Conservation (phyloP, 495 filamentous ascomycete species). For the Penicillium parvum region DNA sequence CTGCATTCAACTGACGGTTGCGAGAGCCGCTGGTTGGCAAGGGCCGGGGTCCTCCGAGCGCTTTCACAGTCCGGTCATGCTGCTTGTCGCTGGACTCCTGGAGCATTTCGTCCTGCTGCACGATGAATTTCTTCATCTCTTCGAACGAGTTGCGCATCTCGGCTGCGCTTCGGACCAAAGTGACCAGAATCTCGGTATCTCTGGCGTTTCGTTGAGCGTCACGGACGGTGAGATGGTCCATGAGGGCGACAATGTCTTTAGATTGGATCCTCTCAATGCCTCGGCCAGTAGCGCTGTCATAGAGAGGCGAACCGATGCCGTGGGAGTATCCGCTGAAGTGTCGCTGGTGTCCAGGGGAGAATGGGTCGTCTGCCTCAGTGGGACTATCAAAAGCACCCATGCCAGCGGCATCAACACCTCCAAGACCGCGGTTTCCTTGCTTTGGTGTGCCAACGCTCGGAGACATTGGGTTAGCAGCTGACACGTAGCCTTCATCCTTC, state of each 20-base stretch:
- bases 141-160: slow-evolving; percentile 98
- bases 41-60: slow-evolving; percentile 83
- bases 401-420: slow-evolving; percentile 51
- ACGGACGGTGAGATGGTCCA: slow-evolving; percentile 97
- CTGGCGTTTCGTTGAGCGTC: slow-evolving; percentile 95
- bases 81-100: slow-evolving; percentile 79
- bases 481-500: slow-evolving; percentile 89
- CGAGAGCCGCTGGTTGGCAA: slow-evolving; percentile 53
- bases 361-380: slow-evolving; percentile 57
- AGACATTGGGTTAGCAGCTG: slow-evolving; percentile 67
- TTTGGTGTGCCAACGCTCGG: slow-evolving; percentile 57
- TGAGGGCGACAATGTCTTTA: slow-evolving; percentile 93
- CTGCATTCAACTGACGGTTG: slow-evolving; percentile 48
- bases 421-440: slow-evolving; percentile 54
- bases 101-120: slow-evolving; percentile 77
- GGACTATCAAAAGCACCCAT: slow-evolving; percentile 56
- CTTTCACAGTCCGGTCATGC: slow-evolving; percentile 77
- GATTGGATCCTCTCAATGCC: slow-evolving; percentile 93
- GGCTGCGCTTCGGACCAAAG: slow-evolving; percentile 86
- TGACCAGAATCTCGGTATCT: slow-evolving; percentile 95
- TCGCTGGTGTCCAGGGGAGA: slow-evolving; percentile 56
- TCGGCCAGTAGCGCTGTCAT: slow-evolving; percentile 83
- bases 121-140: slow-evolving; percentile 89
- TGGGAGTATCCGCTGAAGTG: slow-evolving; percentile 88
- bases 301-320: slow-evolving; percentile 69